These are phyloP conservation scores for Naumovozyma dairenensis DNA, from an alignment of 805 yeast genomes.

Conservation along the genomic window DNA sequence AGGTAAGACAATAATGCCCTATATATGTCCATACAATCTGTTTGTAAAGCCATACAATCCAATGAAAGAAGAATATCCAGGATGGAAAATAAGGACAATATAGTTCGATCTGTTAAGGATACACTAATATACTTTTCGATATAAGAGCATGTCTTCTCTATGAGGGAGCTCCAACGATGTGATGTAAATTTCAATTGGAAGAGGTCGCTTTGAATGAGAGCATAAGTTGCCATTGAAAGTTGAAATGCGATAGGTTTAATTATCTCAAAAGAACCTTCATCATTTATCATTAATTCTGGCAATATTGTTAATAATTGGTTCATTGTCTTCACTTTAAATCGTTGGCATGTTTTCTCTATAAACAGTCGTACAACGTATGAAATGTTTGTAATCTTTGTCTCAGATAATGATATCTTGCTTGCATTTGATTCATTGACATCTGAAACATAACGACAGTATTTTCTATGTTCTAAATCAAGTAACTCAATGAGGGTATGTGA, in stretches of 20 bases:
- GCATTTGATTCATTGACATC: conserved; percentile 16
- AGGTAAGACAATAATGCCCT: conserved; percentile 16
- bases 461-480: conserved; percentile 31
- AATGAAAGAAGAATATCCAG: conserved; percentile 17
- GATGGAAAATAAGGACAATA: conserved; percentile 20
- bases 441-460: conserved; percentile 9
- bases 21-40: conserved; percentile 14
- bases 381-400: conserved; percentile 16
- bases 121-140: conserved; percentile 9
- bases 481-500: conserved; percentile 24
- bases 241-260: conserved; percentile 17
- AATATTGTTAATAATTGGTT: conserved; percentile 15
- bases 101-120: conserved; percentile 19
- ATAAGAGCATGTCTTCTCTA: conserved; percentile 9
- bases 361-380: conserved; percentile 23
- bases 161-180: conserved; percentile 19
- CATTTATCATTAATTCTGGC: conserved; percentile 16
- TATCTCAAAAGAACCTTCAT: conserved; percentile 6
- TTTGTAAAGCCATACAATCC: conserved; percentile 17
- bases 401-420: conserved; percentile 27
- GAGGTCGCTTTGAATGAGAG: conserved; percentile 12
- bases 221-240: conserved; percentile 16
- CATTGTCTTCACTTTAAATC: conserved; percentile 20
- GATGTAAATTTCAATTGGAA: conserved; percentile 19
- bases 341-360: conserved; percentile 21